A percentile compares a stretch with the other conserved stretches of the same genome.
Evolutionary conservation across 2,329 filamentous ascomycete genomes (phyloP).

Genomic region (Fusarium oxysporum): DNA sequence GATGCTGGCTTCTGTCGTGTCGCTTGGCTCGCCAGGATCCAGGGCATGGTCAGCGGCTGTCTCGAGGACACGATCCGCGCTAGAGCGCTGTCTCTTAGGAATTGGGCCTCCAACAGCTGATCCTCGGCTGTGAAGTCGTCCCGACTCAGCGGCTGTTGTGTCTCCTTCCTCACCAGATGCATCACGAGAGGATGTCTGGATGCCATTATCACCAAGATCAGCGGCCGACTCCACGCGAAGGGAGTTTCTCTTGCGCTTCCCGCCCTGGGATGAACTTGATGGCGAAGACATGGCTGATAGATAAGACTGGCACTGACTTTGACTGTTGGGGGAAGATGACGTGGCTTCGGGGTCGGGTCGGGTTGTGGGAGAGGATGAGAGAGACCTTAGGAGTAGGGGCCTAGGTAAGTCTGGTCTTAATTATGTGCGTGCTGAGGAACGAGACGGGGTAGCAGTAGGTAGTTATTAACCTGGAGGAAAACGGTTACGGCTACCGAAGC

Average conservation of each 20-base stretch:
- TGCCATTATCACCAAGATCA: constrained; percentile 62
- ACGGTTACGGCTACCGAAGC: constrained; percentile 38
- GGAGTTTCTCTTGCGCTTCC: constrained; percentile 84
- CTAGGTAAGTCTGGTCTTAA: constrained; percentile 13
- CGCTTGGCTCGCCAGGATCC: constrained; percentile 76
- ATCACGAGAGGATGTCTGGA: constrained; percentile 81
- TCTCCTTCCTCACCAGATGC: constrained; percentile 85
- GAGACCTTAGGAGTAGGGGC: constrained; percentile 7
- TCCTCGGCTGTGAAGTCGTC: constrained; percentile 70
- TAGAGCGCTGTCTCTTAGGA: constrained; percentile 83
- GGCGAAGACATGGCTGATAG: constrained; percentile 49
- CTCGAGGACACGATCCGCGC: constrained; percentile 61
- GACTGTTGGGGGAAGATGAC: constrained; percentile 21
- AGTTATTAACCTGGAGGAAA: constrained; percentile 31
- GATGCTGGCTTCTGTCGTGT: constrained; percentile 74
- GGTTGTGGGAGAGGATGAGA: constrained; percentile 27
- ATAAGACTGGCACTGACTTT: constrained; percentile 1
- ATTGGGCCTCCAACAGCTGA: constrained; percentile 64
- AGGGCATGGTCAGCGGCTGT: constrained; percentile 57
- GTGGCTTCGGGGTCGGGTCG: constrained; percentile 33
- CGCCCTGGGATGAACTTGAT: constrained; percentile 63
- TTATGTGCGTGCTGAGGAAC: constrained; percentile 12
- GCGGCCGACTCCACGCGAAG: constrained; percentile 62
- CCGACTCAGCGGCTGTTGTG: constrained; percentile 74
- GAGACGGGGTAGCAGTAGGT: constrained; percentile 10